Evolutionary conservation across 768 basidiomycete species (phyloP), one percentile per base, ranked within the genome.

Genomic region (Termitomyces sp.): DNA sequence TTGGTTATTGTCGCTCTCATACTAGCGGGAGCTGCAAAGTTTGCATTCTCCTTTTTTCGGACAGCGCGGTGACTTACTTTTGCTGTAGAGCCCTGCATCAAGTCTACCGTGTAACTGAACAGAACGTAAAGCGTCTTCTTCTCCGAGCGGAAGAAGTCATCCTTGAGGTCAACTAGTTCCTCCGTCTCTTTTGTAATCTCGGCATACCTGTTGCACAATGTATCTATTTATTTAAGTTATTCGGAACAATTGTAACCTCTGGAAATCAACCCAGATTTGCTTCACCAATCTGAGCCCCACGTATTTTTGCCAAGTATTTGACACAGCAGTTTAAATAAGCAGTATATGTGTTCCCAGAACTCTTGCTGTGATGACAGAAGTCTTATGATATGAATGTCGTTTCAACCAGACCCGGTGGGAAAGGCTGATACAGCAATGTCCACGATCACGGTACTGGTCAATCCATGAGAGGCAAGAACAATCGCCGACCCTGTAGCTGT

Each of bases 111-210:
- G 68, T 87, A 37, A 92, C 89, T 2, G 80, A 88, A 68, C 76
- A 69, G 40, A 67, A 82, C 37, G 82, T 87, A 1, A 85, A 87
- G 67, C 79, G 84, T 29, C 57, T 88, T 25, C 76, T 93, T 38
- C 76, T 85, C 9, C 83, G 87, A 37, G 91, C 91, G 4, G 91
- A 93, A 69, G 87, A 91, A 71, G 87, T 86, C 3, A 92, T 93
- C 61, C 75, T 93, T 40, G 91, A 93, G 72, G 91, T 92, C 56
- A 80, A 79, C 64, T 84, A 71, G 77, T 34, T 25, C 36, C 4
- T 29, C 37, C 11, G 2, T 20, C 3, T 52, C 17, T 12, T 29
- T 54, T 54, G 25, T 54, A 31, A 37, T 54, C 38, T 40, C 52
- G 15, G 15, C 53, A 42, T 42, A 40, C n/a, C 52, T 40, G 20